Conservation (phyloP, 1,284 basidiomycete species). For the Lentinula novae-zelandiae region DNA sequence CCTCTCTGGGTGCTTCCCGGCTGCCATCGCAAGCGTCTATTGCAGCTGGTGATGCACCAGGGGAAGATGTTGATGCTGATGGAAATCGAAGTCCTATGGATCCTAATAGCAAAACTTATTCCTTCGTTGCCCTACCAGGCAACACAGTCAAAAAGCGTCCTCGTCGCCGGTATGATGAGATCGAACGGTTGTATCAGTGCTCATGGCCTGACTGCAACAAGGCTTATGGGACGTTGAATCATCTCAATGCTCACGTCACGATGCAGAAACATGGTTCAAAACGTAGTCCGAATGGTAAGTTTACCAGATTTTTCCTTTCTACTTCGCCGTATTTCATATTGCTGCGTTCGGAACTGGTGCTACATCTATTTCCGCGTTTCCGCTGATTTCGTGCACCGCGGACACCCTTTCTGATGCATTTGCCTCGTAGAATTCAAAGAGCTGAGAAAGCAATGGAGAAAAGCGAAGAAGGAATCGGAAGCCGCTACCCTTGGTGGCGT, state of each 20-base stretch:
- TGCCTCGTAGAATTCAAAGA: conserved; percentile 89
- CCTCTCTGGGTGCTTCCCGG: conserved; percentile 25
- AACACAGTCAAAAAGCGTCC: conserved; percentile 81
- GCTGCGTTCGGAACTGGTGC: background rate
- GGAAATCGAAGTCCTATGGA: conserved; percentile 6
- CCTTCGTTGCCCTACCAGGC: conserved; percentile 76
- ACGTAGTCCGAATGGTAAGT: conserved; percentile 77
- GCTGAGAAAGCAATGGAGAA: conserved; percentile 92
- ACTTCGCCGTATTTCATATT: conserved; percentile 9
- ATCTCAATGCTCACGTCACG: conserved; percentile 88
- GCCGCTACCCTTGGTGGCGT: conserved; percentile 12
- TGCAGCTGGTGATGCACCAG: background rate
- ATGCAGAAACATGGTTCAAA: conserved; percentile 91
- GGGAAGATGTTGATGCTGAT: background rate
- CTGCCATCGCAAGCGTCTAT: background rate
- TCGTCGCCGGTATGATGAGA: conserved; percentile 83
- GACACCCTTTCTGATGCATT: conserved; percentile 8
- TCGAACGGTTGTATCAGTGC: conserved; percentile 88
- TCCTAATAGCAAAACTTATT: conserved; percentile 64
- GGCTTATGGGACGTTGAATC: conserved; percentile 86
- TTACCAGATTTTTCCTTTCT: conserved; percentile 1
- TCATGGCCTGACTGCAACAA: conserved; percentile 82
- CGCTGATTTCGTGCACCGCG: conserved; percentile 7
- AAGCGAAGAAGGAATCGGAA: conserved; percentile 80
- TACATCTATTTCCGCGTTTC: conserved; percentile 3